Evolutionary conservation across 495 filamentous ascomycete genomes (phyloP), one percentile per base, ranked within the genome.

Genomic region (Podospora conica): DNA sequence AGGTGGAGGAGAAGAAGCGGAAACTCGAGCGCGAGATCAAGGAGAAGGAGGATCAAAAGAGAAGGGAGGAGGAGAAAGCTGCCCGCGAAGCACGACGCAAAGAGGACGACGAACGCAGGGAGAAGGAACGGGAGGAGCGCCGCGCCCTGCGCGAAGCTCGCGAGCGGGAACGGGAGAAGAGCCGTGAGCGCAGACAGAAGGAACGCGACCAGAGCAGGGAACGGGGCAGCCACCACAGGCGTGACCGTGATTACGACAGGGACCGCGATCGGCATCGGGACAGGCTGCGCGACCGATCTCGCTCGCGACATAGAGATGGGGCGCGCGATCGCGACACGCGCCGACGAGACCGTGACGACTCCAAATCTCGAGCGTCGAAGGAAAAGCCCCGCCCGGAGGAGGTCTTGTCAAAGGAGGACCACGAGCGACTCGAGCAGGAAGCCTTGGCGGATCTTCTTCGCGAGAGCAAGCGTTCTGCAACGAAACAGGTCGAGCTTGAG

Each of bases 1-100:
- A 85, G 66, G 77, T 85, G 27, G 86, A 91, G 56, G 87, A 90
- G 62, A 87, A 92, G 70, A 89, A 89, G 70, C 82, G 82, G 48
- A 83, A 83, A 53, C 78, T 87, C 22, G 83, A 83, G 65, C 82
- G 78, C 4, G 90, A 91, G 70, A 88, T 89, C 68, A 81, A 83
- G 60, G 85, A 86, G 59, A 88, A 87, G 70, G 83, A 79, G 23
- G 81, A 79, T 9, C 70, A 74, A 4, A 83, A 86, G 70, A 72
- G 74, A 59, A 79, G 84, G 53, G 88, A 91, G 73, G 81, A 87
- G 53, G 87, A 91, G 68, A 74, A 78, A 31, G 79, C 78, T 58
- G 83, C 81, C 11, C 84, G 86, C 20, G 86, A 88, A 29, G 85
- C 87, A 40, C 83, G 87, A 8, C 75, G 77, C n/a, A 76, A 77